Conservation (phyloP, 2,329 filamentous ascomycete species). For the Botrytis fragariae region DNA sequence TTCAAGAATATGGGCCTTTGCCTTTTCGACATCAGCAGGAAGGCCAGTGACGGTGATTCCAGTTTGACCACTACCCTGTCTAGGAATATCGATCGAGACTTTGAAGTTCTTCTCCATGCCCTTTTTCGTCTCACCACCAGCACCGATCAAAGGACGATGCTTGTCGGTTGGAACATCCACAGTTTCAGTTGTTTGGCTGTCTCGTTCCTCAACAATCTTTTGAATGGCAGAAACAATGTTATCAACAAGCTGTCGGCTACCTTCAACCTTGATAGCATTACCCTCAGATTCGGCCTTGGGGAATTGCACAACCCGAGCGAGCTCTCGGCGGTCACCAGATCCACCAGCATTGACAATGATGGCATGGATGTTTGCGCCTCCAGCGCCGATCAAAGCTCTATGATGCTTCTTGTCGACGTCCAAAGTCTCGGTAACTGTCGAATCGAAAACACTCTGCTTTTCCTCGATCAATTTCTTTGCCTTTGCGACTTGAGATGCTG, state of each 20-base stretch:
- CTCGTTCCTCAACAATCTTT: slow-evolving; percentile 76
- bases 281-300: slow-evolving; percentile 83
- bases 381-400: slow-evolving; percentile 80
- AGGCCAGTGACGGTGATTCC: slow-evolving; percentile 83
- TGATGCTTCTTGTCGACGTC: slow-evolving; percentile 96
- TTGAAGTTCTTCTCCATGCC: slow-evolving; percentile 82
- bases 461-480: slow-evolving; percentile 89
- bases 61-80: slow-evolving; percentile 79
- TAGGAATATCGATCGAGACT: slow-evolving; percentile 85
- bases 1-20: slow-evolving; percentile 78
- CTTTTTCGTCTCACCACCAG: slow-evolving; percentile 82
- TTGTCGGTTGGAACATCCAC: slow-evolving; percentile 86
- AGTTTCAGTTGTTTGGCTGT: slow-evolving; percentile 74
- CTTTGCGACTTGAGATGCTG: slow-evolving; percentile 83
- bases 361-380: slow-evolving; percentile 79
- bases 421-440: slow-evolving; percentile 79
- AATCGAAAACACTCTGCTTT: slow-evolving; percentile 82
- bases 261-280: slow-evolving; percentile 83
- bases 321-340: slow-evolving; percentile 77
- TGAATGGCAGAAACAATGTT: slow-evolving; percentile 83
- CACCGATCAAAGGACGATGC: slow-evolving; percentile 87
- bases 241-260: slow-evolving; percentile 77
- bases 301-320: slow-evolving; percentile 91
- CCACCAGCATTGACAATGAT: slow-evolving; percentile 88
- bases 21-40: slow-evolving; percentile 74